These are phyloP conservation scores for Backusella westeae DNA, from an alignment of 192 early-diverging fungal genomes.

Conservation along the genomic window DNA sequence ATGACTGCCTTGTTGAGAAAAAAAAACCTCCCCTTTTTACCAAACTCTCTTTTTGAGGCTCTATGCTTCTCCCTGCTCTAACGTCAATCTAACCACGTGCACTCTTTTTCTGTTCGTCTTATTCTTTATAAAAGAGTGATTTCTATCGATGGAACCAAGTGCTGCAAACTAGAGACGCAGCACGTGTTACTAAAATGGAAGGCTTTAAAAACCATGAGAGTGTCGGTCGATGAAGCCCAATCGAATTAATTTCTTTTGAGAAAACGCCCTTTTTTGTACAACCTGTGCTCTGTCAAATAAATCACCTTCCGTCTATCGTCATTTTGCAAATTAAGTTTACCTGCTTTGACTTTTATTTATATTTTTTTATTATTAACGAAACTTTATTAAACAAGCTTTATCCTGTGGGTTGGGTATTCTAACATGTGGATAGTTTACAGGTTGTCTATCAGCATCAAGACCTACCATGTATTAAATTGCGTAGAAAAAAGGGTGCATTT, in stretches of 20 bases:
- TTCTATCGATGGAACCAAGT: neutral
- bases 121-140: slow-evolving; percentile 3
- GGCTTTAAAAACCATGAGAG: neutral
- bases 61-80: neutral
- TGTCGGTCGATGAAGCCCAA: neutral
- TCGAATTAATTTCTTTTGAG: neutral
- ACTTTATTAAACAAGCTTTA: too few relatives aligned
- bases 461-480: neutral
- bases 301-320: neutral
- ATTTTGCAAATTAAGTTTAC: neutral
- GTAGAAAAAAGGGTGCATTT: neutral
- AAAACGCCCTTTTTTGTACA: neutral
- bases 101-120: neutral
- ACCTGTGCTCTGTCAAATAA: neutral
- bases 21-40: neutral
- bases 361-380: neutral
- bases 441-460: neutral
- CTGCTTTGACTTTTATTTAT: neutral
- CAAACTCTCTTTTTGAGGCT: neutral
- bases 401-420: too few relatives aligned
- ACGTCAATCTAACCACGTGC: neutral
- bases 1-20: slow-evolving; percentile 16
- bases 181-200: neutral
- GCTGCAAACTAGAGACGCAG: neutral
- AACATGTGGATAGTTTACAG: neutral